Evolutionary conservation across 2,329 filamentous ascomycete species (phyloP), one percentile per base, ranked within the genome.

Genomic region (Colletotrichum lini): DNA sequence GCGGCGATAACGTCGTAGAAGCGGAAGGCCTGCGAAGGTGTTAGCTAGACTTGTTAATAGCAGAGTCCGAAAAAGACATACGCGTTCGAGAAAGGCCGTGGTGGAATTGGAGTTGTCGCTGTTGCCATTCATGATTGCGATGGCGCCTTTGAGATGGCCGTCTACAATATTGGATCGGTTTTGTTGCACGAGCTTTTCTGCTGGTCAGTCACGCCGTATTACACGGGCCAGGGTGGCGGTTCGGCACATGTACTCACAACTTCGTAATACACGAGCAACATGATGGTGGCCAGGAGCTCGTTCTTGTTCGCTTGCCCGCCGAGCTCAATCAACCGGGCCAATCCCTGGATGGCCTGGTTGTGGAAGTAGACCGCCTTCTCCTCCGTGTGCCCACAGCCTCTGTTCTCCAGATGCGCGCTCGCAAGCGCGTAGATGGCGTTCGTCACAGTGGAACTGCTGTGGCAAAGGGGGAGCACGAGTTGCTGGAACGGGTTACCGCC

Each of bases 391-490:
- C 73, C 73, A 15, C 70, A 65, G 2, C 87, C 88, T 35, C 88
- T 82, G 59, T 89, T 94, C 74, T 96, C 93, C 69, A 97, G 84
- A 78, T 98, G 96, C 70, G 95, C 96, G 67, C 93, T 93, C 0
- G 94, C 90, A 9, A 98, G 84, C 0, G 95, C 94, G 70, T 94
- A 95, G 71, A 98, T 92, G 12, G 95, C 94, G 77, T 96, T 94
- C 79, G 93, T 93, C 4, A 98, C 86, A 1, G 89, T 86, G 0
- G 83, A 82, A 75, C 88, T 89, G 53, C 78, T 82, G 59, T 86
- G 83, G 3, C 88, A 89, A 49, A 92, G 81, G 2, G 90, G 90
- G n/a, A 91, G 80, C 10, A 91, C 87, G 16, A 91, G 82, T 74
- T 90, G 88, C 74, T 90, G 88, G 75, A 91, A 91, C 0, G 89